These are phyloP conservation scores for Pseudocercospora ulei DNA, from an alignment of 2,329 filamentous ascomycete genomes.

Conservation along the genomic window DNA sequence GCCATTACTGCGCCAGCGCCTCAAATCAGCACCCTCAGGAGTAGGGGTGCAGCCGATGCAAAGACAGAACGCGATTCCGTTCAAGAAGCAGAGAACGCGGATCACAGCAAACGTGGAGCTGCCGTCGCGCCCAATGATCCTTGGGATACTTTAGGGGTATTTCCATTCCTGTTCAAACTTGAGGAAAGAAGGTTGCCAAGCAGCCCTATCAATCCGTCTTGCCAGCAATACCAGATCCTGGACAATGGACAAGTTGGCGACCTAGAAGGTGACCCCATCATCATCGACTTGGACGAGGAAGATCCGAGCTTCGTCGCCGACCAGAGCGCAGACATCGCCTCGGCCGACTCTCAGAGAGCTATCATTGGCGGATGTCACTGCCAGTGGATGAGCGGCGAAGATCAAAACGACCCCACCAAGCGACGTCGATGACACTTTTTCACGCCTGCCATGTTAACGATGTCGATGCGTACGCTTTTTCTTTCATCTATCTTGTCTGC, in stretches of 20 bases:
- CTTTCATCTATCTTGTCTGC: conserved; percentile 4
- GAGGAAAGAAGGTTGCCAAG: conserved; percentile 50
- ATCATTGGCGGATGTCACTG: conserved; percentile 32
- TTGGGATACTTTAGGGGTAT: conserved; percentile 15
- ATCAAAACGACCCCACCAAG: conserved; percentile 3
- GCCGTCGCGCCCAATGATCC: conserved; percentile 10
- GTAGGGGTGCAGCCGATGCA: background rate
- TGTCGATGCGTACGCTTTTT: conserved; percentile 3
- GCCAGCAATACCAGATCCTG: conserved; percentile 54
- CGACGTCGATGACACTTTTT: conserved; percentile 1
- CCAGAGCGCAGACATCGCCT: conserved; percentile 18
- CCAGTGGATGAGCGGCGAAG: conserved; percentile 32
- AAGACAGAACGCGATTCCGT: background rate
- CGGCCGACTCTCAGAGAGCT: conserved; percentile 15
- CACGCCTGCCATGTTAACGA: background rate
- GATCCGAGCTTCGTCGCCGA: conserved; percentile 33
- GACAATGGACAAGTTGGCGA: conserved; percentile 40
- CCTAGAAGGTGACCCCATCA: conserved; percentile 33
- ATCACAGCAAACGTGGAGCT: conserved; percentile 9
- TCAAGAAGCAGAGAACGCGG: background rate
- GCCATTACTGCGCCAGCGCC: conserved; percentile 1
- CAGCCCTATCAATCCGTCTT: conserved; percentile 46
- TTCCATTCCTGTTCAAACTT: conserved; percentile 54
- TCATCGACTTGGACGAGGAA: conserved; percentile 36
- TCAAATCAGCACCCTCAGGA: background rate